Evolutionary conservation across 148 eudicot species (phyloP).

Genomic region (Vaccinium corymbosum): DNA sequence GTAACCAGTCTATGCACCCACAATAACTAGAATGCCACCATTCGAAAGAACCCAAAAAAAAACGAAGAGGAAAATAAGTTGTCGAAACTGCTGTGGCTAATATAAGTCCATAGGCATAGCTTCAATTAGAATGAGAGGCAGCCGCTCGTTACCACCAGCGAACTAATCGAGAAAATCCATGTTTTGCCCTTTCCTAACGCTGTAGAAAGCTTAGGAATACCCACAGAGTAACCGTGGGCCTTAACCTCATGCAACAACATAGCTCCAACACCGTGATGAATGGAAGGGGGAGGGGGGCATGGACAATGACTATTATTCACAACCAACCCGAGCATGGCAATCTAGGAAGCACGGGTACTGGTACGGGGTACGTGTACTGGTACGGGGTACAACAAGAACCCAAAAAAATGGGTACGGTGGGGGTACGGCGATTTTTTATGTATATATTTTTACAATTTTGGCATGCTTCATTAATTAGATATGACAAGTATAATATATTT

Average conservation of each 20-base stretch:
- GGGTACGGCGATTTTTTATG: too few relatives aligned
- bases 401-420: too few relatives aligned
- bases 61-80: background rate
- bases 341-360: too few relatives aligned
- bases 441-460: too few relatives aligned
- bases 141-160: background rate
- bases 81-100: background rate
- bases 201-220: background rate
- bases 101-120: background rate
- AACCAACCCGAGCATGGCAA: background rate
- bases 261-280: background rate
- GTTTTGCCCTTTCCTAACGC: background rate
- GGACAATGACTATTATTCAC: background rate
- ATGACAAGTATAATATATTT: too few relatives aligned
- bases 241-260: background rate
- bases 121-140: background rate
- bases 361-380: too few relatives aligned
- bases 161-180: background rate
- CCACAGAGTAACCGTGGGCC: background rate
- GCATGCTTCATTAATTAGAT: too few relatives aligned
- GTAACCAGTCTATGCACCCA: background rate
- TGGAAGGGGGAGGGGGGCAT: background rate
- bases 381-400: too few relatives aligned
- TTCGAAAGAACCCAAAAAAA: background rate
- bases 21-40: background rate